Percentiles rank a stretch among this genome's conserved stretches.
Conservation (phyloP, 2,329 filamentous ascomycete genomes). For the Cladosporium colombiae region DNA sequence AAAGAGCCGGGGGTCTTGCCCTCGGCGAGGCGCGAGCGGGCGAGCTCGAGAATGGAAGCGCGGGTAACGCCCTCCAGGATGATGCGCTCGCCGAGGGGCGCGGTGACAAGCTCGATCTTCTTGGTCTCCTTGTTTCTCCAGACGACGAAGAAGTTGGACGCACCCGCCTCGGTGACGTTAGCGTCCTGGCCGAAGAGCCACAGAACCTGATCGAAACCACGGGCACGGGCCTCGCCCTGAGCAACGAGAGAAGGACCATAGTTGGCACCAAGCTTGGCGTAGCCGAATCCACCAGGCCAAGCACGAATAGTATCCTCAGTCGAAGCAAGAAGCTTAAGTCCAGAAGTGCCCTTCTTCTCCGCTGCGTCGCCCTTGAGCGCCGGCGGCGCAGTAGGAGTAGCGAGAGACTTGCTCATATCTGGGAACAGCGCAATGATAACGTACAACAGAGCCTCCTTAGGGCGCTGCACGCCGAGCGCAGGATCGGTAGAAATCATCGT, state of each 20-base stretch:
- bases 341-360: constrained; percentile 17
- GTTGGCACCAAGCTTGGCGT: constrained; percentile 90
- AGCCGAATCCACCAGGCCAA: constrained; percentile 91
- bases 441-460: constrained; percentile 84
- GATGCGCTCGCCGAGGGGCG: constrained; percentile 75
- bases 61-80: constrained; percentile 90
- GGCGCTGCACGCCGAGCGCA: constrained; percentile 77
- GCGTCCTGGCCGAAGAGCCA: constrained; percentile 82
- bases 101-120: constrained; percentile 73
- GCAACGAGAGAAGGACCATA: constrained; percentile 83
- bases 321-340: constrained; percentile 41
- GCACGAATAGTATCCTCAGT: constrained; percentile 82
- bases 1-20: constrained; percentile 31
- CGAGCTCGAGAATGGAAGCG: constrained; percentile 74
- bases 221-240: constrained; percentile 69
- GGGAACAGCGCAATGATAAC: constrained; percentile 63
- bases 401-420: constrained; percentile 40
- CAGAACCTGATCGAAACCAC: constrained; percentile 86
- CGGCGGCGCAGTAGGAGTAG: constrained; percentile 32
- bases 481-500: constrained; percentile 80
- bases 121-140: constrained; percentile 64
- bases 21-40: constrained; percentile 59
- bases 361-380: constrained; percentile 32
- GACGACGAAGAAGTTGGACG: constrained; percentile 87
- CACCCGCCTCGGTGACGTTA: constrained; percentile 86